Evolutionary conservation across 352 stramenopile species (phyloP), one percentile per base, ranked within the genome.

Genomic region (Pythium guiyangense): DNA sequence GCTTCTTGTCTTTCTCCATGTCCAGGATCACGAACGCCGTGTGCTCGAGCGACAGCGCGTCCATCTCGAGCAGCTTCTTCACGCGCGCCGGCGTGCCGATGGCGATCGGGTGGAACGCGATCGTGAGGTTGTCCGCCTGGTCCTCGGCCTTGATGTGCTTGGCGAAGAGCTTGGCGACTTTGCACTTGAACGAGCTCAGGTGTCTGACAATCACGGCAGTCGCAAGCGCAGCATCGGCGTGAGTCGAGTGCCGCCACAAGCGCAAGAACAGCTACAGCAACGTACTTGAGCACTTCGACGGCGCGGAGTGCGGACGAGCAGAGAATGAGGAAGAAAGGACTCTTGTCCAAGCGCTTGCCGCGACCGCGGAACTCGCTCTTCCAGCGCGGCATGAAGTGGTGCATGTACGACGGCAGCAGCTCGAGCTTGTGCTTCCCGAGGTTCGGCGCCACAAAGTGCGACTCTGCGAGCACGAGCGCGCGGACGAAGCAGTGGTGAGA

Each of bases 151-250:
- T 97, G 63, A 97, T 83, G 67, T 98, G 92, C 62, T 98, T 98
- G 48, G 78, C 88, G 72, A 98, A 98, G n/a, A 98, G 77, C 69
- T 98, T 98, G 44, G 88, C 93, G n/a, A 96, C 75, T 26, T 92
- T 90, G 58, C 94, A 88, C 62, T 97, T 93, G 54, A 98, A 86
- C 14, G 72, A 71, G 40, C 77, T 69, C 57, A 95, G 65, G 54
- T 86, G 74, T 54, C 81, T 91, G 57, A 34, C 9, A 9, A 34
- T 6, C 0, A 26, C 45, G 11, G n/a, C 44, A 9, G 25, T 17
- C 31, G 17, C n/a, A 54, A 49, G n/a, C 10, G 40, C 42, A 47
- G n/a, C 43, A 48, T 10, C 4, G 43, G 22, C 18, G 26, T 20
- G 6, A 48, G 10, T 20, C 6, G 43, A 48, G 8, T 14, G 20